A percentile compares a stretch with the other conserved stretches of the same genome.
Conservation (phyloP, 1,139 yeast species). For the Scheffersomyces illinoinensis region DNA sequence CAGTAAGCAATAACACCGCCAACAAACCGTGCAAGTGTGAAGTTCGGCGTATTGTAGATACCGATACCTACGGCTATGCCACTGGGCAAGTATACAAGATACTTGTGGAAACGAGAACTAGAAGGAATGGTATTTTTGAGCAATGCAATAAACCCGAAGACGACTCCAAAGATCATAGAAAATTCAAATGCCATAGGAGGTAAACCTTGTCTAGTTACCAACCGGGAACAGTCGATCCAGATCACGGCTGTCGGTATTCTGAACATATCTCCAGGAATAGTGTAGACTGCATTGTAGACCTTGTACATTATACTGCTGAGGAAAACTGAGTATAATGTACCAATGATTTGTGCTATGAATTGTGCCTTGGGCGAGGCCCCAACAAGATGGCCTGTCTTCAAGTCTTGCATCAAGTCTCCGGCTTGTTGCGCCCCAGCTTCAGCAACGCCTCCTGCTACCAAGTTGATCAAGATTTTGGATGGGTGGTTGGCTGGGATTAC, state of each 20-base stretch:
- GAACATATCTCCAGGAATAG: constrained; percentile 77
- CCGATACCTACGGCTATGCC: constrained; percentile 99
- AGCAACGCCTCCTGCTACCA: constrained; percentile 94
- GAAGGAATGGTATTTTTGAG: constrained; percentile 54
- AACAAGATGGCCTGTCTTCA: constrained; percentile 87
- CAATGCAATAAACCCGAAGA: constrained; percentile 73
- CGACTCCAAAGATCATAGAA: constrained; percentile 61
- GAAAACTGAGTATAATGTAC: constrained; percentile 80
- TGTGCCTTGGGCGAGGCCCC: constrained; percentile 95
- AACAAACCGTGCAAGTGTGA: constrained; percentile 86
- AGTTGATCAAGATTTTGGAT: constrained; percentile 77
- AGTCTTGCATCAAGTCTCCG: constrained; percentile 96
- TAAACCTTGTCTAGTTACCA: constrained; percentile 87
- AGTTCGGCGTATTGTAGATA: constrained; percentile 88
- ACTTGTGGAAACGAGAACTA: constrained; percentile 36
- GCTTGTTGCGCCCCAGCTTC: constrained; percentile 99
- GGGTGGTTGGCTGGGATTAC: constrained; percentile 77
- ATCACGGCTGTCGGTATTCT: constrained; percentile 93
- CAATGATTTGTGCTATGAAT: constrained; percentile 84
- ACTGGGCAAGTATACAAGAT: constrained; percentile 69
- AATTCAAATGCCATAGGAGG: constrained; percentile 76
- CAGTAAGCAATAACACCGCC: constrained; percentile 78
- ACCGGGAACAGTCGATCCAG: constrained; percentile 94
- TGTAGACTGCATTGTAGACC: constrained; percentile 77
- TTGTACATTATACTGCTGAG: constrained; percentile 81